Percentiles rank a stretch among this genome's conserved stretches.
These are phyloP conservation scores for Cytospora piceae DNA, from an alignment of 2,329 filamentous ascomycete genomes.

Conservation along the genomic window DNA sequence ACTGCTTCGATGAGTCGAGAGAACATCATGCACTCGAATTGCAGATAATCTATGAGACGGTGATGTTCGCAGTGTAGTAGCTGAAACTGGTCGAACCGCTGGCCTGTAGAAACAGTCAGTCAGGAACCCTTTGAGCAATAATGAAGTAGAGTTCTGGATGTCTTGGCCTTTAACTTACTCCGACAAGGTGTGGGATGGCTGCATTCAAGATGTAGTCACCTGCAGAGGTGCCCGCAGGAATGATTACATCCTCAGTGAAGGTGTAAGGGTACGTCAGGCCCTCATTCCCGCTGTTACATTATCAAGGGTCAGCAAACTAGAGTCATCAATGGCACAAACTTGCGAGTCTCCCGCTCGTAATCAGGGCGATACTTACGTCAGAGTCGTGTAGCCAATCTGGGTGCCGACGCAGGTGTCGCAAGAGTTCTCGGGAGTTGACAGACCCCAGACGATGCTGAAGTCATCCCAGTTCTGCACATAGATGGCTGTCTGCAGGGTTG, in stretches of 20 bases:
- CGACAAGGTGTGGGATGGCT: slow-evolving; percentile 22
- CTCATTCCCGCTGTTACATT: slow-evolving; percentile 14
- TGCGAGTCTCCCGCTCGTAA: background rate
- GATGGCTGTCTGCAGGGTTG: slow-evolving; percentile 36
- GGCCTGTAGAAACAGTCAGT: slow-evolving; percentile 12
- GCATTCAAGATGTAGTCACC: slow-evolving; percentile 24
- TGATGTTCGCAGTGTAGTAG: slow-evolving; percentile 19
- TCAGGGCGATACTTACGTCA: slow-evolving; percentile 10
- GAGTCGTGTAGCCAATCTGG: slow-evolving; percentile 37
- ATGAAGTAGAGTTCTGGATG: background rate
- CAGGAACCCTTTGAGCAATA: no score
- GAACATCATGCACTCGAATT: background rate
- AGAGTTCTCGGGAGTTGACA: slow-evolving; percentile 29
- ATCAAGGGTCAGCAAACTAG: background rate
- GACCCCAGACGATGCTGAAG: slow-evolving; percentile 40
- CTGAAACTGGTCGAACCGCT: slow-evolving; percentile 11
- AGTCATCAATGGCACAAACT: background rate
- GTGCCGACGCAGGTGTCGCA: slow-evolving; percentile 36
- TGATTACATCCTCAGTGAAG: slow-evolving; percentile 10
- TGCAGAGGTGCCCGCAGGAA: slow-evolving; percentile 11
- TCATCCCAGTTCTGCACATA: slow-evolving; percentile 43
- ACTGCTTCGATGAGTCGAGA: background rate
- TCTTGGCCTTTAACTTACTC: slow-evolving; percentile 6
- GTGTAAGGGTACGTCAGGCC: slow-evolving; percentile 23
- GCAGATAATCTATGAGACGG: slow-evolving; percentile 8